phyloP scores from a whole-genome alignment of 768 basidiomycete genomes.

The Mycena chlorophos region DNA sequence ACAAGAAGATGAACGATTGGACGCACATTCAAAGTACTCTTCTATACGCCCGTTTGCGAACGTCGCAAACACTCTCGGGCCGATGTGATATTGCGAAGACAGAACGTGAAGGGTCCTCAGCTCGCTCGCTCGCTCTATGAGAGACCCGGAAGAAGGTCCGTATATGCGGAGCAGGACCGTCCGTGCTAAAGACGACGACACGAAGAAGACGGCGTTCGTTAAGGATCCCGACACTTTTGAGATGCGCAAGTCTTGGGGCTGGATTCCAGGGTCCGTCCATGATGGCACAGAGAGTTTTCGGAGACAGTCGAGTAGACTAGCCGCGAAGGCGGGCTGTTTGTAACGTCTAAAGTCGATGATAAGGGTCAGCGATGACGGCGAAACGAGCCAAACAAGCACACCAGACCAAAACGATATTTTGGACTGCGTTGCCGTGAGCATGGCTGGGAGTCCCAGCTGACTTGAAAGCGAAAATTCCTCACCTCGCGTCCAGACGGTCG shows the following conservation, averaged over 20 bases:
- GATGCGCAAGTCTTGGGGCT: conserved; percentile 55
- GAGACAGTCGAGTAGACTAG: conserved; percentile 56
- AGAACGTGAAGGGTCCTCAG: conserved; percentile 87
- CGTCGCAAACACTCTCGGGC: conserved; percentile 90
- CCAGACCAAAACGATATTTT: conserved; percentile 39
- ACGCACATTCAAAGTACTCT: conserved; percentile 79
- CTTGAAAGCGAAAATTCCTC: conserved; percentile 39
- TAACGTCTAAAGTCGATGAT: conserved; percentile 53
- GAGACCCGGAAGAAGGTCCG: conserved; percentile 78
- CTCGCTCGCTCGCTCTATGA: conserved; percentile 88
- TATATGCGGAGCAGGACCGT: conserved; percentile 91
- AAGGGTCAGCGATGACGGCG: conserved; percentile 22
- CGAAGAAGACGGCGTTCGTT: conserved; percentile 97
- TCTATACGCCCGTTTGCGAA: conserved; percentile 95
- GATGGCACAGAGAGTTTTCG: conserved; percentile 54
- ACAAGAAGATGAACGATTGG: neutral
- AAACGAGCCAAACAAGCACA: conserved; percentile 26
- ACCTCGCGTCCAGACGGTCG: conserved; percentile 67
- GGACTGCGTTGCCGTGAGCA: conserved; percentile 36
- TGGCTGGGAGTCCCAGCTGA: conserved; percentile 34
- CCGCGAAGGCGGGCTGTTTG: conserved; percentile 56
- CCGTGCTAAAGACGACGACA: conserved; percentile 62
- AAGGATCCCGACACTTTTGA: conserved; percentile 86
- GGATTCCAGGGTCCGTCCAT: conserved; percentile 55
- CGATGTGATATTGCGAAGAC: conserved; percentile 84